A percentile compares a stretch with the other conserved stretches of the same genome.
phyloP scores from a whole-genome alignment of 2,329 filamentous ascomycete species.

The Diaporthe humulicola region DNA sequence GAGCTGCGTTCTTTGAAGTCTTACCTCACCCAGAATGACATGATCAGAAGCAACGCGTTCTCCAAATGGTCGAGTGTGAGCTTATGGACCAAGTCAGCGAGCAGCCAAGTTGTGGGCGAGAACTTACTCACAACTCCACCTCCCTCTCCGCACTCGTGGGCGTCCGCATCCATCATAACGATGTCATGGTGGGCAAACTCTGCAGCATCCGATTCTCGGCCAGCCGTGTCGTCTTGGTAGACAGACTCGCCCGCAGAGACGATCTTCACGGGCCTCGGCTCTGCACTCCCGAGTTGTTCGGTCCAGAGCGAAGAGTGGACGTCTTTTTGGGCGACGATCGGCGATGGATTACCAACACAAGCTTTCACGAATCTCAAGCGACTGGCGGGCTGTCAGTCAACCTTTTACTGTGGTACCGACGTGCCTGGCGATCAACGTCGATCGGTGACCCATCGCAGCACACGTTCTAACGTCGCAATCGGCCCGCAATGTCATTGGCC shows the following conservation, averaged over 20 bases:
- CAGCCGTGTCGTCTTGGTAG: not conserved
- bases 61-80: not conserved
- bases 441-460: conserved; percentile 18
- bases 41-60: not conserved
- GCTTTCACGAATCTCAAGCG: conserved; percentile 16
- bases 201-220: conserved; percentile 4
- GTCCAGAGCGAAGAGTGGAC: not conserved
- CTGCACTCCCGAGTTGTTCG: not conserved
- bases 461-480: conserved; percentile 26
- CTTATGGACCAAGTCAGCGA: not conserved
- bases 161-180: conserved; percentile 15
- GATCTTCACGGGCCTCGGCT: conserved; percentile 11
- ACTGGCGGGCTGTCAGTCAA: conserved; percentile 13
- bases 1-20: not conserved
- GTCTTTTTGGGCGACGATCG: conserved; percentile 22
- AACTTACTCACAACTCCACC: not conserved
- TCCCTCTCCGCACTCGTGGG: not conserved
- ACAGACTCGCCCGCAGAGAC: not conserved
- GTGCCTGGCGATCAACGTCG: conserved; percentile 37
- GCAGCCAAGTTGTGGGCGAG: not conserved
- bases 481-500: conserved; percentile 15
- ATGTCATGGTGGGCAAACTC: conserved; percentile 6
- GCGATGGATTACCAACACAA: conserved; percentile 30
- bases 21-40: not conserved
- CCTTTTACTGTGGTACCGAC: conserved; percentile 22